phyloP scores from a whole-genome alignment of 345 rosid species.

The Camelina sativa region DNA sequence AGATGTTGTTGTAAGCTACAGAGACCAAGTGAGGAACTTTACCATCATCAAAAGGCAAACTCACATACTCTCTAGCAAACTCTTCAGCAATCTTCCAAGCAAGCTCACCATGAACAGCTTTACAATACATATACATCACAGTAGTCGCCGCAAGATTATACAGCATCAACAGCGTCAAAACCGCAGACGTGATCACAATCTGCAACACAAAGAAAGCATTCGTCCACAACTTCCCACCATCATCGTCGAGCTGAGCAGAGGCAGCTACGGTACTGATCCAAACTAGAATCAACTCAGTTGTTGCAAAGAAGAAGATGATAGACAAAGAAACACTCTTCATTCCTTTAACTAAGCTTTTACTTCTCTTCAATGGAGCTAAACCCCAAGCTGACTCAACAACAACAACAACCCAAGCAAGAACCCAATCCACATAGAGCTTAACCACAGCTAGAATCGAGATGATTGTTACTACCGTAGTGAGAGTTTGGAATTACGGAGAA shows the following conservation, averaged over 20 bases:
- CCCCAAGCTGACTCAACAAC: constrained; percentile 80
- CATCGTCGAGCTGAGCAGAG: constrained; percentile 25
- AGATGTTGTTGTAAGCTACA: constrained; percentile 35
- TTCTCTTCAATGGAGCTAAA: constrained; percentile 63
- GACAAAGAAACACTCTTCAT: constrained; percentile 52
- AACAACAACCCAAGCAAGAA: constrained; percentile 54
- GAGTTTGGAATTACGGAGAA: constrained; percentile 46
- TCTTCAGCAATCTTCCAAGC: constrained; percentile 77
- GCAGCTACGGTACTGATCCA: constrained; percentile 37
- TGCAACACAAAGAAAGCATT: constrained; percentile 49
- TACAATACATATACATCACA: constrained; percentile 71
- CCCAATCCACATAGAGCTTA: constrained; percentile 56
- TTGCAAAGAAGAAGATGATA: constrained; percentile 44
- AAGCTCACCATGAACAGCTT: constrained; percentile 72
- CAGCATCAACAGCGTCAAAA: constrained; percentile 43
- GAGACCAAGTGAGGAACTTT: constrained; percentile 75
- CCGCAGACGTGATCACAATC: constrained; percentile 54
- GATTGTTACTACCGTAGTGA: constrained; percentile 21
- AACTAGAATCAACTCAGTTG: constrained; percentile 36
- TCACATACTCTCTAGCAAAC: constrained; percentile 60
- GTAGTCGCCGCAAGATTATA: constrained; percentile 56
- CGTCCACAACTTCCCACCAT: constrained; percentile 44
- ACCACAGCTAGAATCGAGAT: constrained; percentile 30
- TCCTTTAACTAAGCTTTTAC: constrained; percentile 55
- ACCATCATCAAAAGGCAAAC: constrained; percentile 74